phyloP scores from a whole-genome alignment of 2,329 filamentous ascomycete genomes.

The Polychaeton citri region DNA sequence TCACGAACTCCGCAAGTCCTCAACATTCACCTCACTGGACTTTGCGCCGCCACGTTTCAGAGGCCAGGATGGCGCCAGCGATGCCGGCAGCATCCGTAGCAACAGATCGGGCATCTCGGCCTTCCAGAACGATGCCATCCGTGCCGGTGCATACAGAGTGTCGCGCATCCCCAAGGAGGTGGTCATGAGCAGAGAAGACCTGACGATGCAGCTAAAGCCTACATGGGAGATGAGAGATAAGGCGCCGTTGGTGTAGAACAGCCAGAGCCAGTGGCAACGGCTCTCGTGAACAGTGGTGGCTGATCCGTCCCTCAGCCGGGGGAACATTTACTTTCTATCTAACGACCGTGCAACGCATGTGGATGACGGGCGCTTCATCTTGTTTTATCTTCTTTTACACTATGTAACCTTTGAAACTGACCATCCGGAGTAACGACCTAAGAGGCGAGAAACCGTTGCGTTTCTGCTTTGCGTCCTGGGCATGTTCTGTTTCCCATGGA shows the following conservation, averaged over 20 bases:
- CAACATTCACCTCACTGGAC: conserved; percentile 65
- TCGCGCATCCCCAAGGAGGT: conserved; percentile 70
- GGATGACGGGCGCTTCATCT: background rate
- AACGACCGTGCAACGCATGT: background rate
- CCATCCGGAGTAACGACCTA: too few relatives aligned
- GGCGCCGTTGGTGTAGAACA: background rate
- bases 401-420: too few relatives aligned
- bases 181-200: conserved; percentile 61
- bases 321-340: too few relatives aligned
- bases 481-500: too few relatives aligned
- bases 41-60: conserved; percentile 69
- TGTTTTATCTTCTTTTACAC: too few relatives aligned
- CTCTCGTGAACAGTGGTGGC: too few relatives aligned
- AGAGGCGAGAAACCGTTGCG: too few relatives aligned
- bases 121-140: conserved; percentile 56
- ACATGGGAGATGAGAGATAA: conserved; percentile 36
- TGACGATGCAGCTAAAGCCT: conserved; percentile 46
- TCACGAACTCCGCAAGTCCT: conserved; percentile 63
- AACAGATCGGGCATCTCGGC: conserved; percentile 68
- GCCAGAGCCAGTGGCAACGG: too few relatives aligned
- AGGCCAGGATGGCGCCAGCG: conserved; percentile 27
- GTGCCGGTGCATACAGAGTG: conserved; percentile 72
- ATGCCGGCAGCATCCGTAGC: conserved; percentile 44
- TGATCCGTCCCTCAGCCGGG: too few relatives aligned
- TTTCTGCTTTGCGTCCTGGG: too few relatives aligned